Conservation (phyloP, 2,329 filamentous ascomycete genomes). For the Ascochyta rabiei region DNA sequence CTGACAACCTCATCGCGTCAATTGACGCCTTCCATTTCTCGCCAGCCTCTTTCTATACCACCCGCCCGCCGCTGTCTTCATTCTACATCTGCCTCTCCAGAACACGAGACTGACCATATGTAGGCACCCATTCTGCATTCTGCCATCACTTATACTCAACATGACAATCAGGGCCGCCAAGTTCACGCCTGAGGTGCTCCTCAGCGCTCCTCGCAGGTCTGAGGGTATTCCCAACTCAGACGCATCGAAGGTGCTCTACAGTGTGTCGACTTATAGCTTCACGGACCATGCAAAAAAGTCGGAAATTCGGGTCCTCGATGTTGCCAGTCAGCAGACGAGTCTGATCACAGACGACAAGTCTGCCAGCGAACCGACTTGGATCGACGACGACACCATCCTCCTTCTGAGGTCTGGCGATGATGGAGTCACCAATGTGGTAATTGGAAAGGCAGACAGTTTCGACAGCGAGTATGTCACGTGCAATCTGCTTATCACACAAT, state of each 20-base stretch:
- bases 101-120: conserved; percentile 15
- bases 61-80: conserved; percentile 8
- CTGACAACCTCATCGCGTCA: background rate
- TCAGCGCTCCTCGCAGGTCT: conserved; percentile 76
- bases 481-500: background rate
- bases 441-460: conserved; percentile 43
- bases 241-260: conserved; percentile 70
- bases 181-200: conserved; percentile 77
- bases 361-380: conserved; percentile 76
- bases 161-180: conserved; percentile 75
- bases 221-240: conserved; percentile 71
- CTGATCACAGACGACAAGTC: conserved; percentile 68
- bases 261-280: conserved; percentile 80
- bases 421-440: conserved; percentile 47
- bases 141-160: conserved; percentile 1
- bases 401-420: conserved; percentile 56
- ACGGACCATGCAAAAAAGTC: conserved; percentile 70
- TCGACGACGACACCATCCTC: conserved; percentile 69
- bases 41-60: background rate
- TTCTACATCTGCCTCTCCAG: conserved; percentile 7
- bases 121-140: conserved; percentile 8
- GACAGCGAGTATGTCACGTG: conserved; percentile 35
- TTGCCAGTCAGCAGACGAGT: conserved; percentile 68
- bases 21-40: conserved; percentile 4
- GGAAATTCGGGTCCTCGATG: conserved; percentile 74